Evolutionary conservation across 768 basidiomycete genomes (phyloP).

Genomic region (Rhodocollybia butyracea): DNA sequence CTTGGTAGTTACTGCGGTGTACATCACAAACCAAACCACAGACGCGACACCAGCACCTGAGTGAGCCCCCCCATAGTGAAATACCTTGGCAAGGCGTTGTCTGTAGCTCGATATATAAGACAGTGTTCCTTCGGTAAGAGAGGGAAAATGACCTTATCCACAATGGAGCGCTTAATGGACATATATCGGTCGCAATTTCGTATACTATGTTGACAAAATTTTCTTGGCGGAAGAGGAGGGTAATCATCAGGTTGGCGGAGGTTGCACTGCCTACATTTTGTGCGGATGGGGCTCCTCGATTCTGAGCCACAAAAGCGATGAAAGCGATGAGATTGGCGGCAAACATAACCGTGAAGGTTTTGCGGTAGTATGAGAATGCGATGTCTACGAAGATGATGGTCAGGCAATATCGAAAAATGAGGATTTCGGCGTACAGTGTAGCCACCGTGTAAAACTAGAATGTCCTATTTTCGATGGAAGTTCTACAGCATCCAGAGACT

Average conservation of each 20-base stretch:
- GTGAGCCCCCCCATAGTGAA: slow-evolving; percentile 54
- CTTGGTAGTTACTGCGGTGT: slow-evolving; percentile 40
- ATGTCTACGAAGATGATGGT: slow-evolving; percentile 6
- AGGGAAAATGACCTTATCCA: no score
- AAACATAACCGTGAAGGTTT: slow-evolving; percentile 53
- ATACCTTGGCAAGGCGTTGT: no score
- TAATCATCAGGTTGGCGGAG: slow-evolving; percentile 39
- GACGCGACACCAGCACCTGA: slow-evolving; percentile 51
- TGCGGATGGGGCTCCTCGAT: slow-evolving; percentile 30
- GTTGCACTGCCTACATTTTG: slow-evolving; percentile 36
- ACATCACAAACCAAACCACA: slow-evolving; percentile 48
- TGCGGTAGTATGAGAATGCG: slow-evolving; percentile 40
- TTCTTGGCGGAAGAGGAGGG: slow-evolving; percentile 43
- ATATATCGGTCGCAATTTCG: slow-evolving; percentile 35
- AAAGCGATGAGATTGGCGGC: slow-evolving; percentile 46
- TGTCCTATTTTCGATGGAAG: slow-evolving; percentile 14
- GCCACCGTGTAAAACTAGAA: slow-evolving; percentile 13
- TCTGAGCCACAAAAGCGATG: slow-evolving; percentile 33
- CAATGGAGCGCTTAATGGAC: slow-evolving; percentile 33
- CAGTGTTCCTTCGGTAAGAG: no score
- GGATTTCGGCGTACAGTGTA: slow-evolving; percentile 11
- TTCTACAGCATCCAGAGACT: background rate
- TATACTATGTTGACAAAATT: slow-evolving; percentile 54
- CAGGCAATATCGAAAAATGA: background rate
- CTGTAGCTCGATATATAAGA: no score